Conservation (phyloP, 2,329 filamentous ascomycete species). For the Colletotrichum shisoi region DNA sequence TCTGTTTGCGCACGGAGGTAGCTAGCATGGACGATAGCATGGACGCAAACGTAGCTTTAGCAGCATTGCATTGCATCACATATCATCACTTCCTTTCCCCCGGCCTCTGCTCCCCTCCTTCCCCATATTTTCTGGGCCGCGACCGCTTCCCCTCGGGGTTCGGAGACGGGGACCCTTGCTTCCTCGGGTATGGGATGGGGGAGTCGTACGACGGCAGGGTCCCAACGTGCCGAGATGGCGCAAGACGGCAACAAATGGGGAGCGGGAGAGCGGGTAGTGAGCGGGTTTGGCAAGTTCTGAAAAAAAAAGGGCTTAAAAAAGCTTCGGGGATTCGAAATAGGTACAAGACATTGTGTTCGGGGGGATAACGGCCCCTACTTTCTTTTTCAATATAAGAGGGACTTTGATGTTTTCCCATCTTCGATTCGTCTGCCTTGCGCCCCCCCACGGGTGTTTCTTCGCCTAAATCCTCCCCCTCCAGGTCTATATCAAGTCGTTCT, state of each 20-base stretch:
- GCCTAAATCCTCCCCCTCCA: slow-evolving; percentile 7
- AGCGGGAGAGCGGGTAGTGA: slow-evolving; percentile 1
- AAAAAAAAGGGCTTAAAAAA: background rate
- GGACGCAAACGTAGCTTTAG: background rate
- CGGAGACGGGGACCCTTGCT: slow-evolving; percentile 23
- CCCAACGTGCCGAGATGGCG: slow-evolving; percentile 19
- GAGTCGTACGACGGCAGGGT: slow-evolving; percentile 34
- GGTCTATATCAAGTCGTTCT: slow-evolving; percentile 21
- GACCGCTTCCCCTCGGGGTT: slow-evolving; percentile 29
- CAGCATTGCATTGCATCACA: background rate
- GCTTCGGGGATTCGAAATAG: background rate
- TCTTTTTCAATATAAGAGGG: background rate
- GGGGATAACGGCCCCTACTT: too few species aligned
- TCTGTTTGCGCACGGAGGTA: background rate
- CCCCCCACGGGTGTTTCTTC: background rate
- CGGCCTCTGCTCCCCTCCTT: background rate
- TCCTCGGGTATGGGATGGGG: slow-evolving; percentile 15
- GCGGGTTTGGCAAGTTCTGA: background rate
- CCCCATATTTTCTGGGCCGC: slow-evolving; percentile 30
- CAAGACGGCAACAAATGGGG: slow-evolving; percentile 16
- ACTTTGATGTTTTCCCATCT: background rate
- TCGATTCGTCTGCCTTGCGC: slow-evolving; percentile 2
- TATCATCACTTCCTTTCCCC: slow-evolving; percentile 20
- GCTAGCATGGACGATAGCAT: background rate
- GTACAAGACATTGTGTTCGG: background rate